Conservation (phyloP, 1,139 yeast genomes). For the Suhomyces ambrosiae region DNA sequence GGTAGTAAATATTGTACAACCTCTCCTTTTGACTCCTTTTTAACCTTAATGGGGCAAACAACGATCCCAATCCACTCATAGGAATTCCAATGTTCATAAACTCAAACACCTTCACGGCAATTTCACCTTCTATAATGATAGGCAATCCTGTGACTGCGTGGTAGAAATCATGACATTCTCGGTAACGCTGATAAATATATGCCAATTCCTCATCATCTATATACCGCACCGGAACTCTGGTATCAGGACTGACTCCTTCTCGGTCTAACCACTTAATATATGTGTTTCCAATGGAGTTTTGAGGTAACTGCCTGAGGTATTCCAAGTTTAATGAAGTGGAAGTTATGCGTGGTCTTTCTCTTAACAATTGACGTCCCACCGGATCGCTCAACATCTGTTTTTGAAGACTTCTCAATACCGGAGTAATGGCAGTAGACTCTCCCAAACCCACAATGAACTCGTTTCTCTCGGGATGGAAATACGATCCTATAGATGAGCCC, state of each 20-base stretch:
- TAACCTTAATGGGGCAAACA: slow-evolving; percentile 75
- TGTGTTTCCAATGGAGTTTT: slow-evolving; percentile 74
- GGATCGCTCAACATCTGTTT: slow-evolving; percentile 74
- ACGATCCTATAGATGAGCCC: slow-evolving; percentile 84
- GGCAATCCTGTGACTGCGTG: slow-evolving; percentile 93
- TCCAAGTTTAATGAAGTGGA: slow-evolving; percentile 68
- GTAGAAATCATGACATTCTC: slow-evolving; percentile 96
- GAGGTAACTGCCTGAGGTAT: slow-evolving; percentile 60
- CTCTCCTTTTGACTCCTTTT: slow-evolving; percentile 55
- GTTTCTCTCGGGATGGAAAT: slow-evolving; percentile 76
- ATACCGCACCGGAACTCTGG: slow-evolving; percentile 82
- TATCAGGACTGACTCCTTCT: slow-evolving; percentile 93
- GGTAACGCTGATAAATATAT: slow-evolving; percentile 84
- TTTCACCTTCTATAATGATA: slow-evolving; percentile 91
- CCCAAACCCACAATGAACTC: slow-evolving; percentile 92
- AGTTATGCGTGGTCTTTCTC: slow-evolving; percentile 83
- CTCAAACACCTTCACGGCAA: slow-evolving; percentile 89
- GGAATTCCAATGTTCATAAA: slow-evolving; percentile 92
- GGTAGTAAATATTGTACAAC: slow-evolving; percentile 70
- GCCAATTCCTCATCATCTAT: slow-evolving; percentile 92
- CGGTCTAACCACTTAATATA: slow-evolving; percentile 81
- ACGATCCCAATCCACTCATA: slow-evolving; percentile 91
- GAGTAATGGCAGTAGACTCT: slow-evolving; percentile 82
- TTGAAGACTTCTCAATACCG: slow-evolving; percentile 63
- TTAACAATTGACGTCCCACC: slow-evolving; percentile 73